Conservation (phyloP, 2,329 filamentous ascomycete species). For the Botrytis elliptica region DNA sequence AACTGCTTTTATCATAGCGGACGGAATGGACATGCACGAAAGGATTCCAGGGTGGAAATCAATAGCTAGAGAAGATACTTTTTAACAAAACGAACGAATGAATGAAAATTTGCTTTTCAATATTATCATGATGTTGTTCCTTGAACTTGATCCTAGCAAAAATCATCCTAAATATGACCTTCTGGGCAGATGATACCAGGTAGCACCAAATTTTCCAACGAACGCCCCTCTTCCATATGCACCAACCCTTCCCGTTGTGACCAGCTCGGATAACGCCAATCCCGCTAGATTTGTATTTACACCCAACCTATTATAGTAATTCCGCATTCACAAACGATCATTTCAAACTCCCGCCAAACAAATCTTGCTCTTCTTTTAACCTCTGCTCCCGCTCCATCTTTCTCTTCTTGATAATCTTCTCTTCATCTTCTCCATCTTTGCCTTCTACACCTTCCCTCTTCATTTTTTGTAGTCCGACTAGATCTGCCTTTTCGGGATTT, state of each 20-base stretch:
- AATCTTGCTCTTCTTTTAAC: slow-evolving; percentile 37
- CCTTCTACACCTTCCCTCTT: slow-evolving; percentile 49
- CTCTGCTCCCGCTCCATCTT: slow-evolving; percentile 44
- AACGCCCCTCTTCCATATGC: slow-evolving; percentile 5
- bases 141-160: slow-evolving; percentile 9
- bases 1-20: not conserved
- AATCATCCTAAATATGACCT: not conserved
- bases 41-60: not conserved
- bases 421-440: slow-evolving; percentile 33
- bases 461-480: slow-evolving; percentile 62
- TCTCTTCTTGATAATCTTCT: slow-evolving; percentile 42
- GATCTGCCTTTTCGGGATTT: slow-evolving; percentile 71
- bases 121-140: not conserved
- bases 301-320: slow-evolving; percentile 14
- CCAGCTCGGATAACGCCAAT: slow-evolving; percentile 25
- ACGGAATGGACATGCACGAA: not conserved
- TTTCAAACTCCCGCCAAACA: slow-evolving; percentile 36
- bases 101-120: slow-evolving; percentile 11
- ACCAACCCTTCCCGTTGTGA: not conserved
- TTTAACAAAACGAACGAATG: not conserved
- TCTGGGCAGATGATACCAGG: not conserved
- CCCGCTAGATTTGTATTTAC: slow-evolving; percentile 28
- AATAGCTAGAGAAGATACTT: not conserved
- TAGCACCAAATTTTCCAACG: not conserved
- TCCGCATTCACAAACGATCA: slow-evolving; percentile 25